Evolutionary conservation across 1,139 yeast species (phyloP), one percentile per base, ranked within the genome.

Genomic region (Schizosaccharomyces versatilis): DNA sequence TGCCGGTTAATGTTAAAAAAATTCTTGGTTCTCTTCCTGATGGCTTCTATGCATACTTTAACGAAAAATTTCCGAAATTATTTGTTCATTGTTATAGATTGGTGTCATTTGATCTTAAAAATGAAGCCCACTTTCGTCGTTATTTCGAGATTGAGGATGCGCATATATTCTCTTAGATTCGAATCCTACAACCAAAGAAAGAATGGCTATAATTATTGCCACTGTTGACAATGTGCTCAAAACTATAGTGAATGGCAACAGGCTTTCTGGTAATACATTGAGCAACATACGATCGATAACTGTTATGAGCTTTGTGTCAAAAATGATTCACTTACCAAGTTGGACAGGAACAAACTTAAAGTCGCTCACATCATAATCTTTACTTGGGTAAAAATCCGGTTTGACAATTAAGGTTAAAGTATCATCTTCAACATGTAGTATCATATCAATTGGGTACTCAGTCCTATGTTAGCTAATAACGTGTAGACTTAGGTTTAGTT

Each of bases 1-100:
- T 88, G 67, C 95, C 96, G 1, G 72, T 70, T 6, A 73, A 70
- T 19, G 64, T 62, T 68, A 76, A 70, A 38, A 66, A 62, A 60
- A 67, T 76, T 56, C 82, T 90, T 79, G 81, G 84, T 24, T 82
- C 93, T 0, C 69, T 84, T 39, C 96, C 97, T 0, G 78, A 77
- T 56, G 95, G 94, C 1, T 90, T 84, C 65, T 81, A 85, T 67
- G 68, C 70, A 53, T 90, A 83, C 65, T 90, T 85, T 67, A 77
- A 78, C 53, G 65, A 68, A 40, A 75, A 78, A 63, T 90, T 88
- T 64, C 98, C 99, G 1, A 73, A 75, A 56, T 68, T 90, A 62
- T 69, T 90, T 61, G 78, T 88, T 79, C 80, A 78, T 19, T 44
- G 49, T 24, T 44, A 17, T 32, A 12, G 32, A 10, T 17, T 44